phyloP scores from a whole-genome alignment of 1,284 basidiomycete genomes.

The Ceratobasidium theobromae region DNA sequence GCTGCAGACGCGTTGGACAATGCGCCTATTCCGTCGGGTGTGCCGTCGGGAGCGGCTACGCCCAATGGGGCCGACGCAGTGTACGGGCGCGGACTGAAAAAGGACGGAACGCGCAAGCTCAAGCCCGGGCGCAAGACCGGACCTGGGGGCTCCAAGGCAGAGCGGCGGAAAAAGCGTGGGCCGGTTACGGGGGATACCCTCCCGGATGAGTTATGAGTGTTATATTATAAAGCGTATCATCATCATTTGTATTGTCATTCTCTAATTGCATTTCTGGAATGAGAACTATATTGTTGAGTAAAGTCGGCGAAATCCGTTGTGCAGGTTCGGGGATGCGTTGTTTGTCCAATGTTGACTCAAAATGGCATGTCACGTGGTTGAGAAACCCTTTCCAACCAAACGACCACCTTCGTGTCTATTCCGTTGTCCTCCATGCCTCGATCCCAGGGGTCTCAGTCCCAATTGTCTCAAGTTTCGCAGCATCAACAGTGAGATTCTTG shows the following conservation, averaged over 20 bases:
- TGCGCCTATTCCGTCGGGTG: constrained; percentile 2
- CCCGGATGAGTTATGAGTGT: constrained; percentile 16
- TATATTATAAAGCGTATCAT: constrained; percentile 4
- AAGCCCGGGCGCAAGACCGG: constrained; percentile 26
- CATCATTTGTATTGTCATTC: not conserved
- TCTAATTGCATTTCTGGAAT: too few relatives aligned
- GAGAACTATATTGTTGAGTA: too few relatives aligned
- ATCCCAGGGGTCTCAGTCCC: too few relatives aligned
- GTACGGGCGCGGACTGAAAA: constrained; percentile 27
- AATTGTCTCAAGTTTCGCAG: too few relatives aligned
- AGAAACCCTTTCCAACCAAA: too few relatives aligned
- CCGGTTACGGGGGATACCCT: constrained; percentile 24
- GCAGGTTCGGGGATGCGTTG: too few relatives aligned
- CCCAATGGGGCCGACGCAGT: constrained; percentile 1
- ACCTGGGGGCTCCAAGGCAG: constrained; percentile 24
- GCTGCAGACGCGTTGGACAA: constrained; percentile 17
- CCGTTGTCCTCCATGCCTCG: too few relatives aligned
- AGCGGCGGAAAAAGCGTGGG: constrained; percentile 29
- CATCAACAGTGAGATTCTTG: too few relatives aligned
- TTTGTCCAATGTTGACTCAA: too few relatives aligned
- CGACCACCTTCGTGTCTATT: too few relatives aligned
- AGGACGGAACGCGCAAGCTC: constrained; percentile 22
- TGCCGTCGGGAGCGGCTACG: not conserved
- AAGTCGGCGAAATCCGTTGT: too few relatives aligned
- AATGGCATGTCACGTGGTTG: too few relatives aligned